phyloP scores from a whole-genome alignment of 2,329 filamentous ascomycete species.

The Colletotrichum viniferum region DNA sequence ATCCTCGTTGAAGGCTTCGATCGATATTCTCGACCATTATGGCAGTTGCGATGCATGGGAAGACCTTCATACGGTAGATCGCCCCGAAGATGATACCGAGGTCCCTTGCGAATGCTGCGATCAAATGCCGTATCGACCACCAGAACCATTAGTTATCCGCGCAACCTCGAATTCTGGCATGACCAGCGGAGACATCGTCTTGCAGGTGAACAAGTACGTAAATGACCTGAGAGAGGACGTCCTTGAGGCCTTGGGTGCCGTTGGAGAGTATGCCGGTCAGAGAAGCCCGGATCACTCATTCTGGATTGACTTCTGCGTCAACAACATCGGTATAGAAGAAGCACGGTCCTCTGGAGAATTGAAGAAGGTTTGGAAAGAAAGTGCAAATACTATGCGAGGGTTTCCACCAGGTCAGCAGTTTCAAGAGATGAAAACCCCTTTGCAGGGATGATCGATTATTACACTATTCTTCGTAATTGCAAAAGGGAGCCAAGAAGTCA shows the following conservation, averaged over 20 bases:
- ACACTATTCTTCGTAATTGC: no score
- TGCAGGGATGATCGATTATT: no score
- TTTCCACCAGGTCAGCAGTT: background rate
- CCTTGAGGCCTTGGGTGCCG: background rate
- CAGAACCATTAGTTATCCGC: background rate
- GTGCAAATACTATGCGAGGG: background rate
- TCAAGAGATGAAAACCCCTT: background rate
- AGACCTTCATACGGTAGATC: background rate
- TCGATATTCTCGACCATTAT: background rate
- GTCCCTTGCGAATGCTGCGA: background rate
- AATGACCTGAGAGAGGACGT: background rate
- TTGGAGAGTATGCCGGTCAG: background rate
- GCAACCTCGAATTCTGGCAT: background rate
- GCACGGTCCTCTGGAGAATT: background rate
- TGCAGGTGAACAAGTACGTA: background rate
- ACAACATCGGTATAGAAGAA: background rate
- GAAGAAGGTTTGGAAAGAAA: background rate
- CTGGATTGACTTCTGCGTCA: background rate
- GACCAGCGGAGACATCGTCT: background rate
- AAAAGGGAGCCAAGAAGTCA: no score
- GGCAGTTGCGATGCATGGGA: background rate
- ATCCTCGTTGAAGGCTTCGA: background rate
- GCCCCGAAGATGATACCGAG: background rate
- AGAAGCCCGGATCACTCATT: background rate
- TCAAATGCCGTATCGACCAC: background rate